Conservation (phyloP, 2,329 filamentous ascomycete species). For the Phyllosticta citribraziliensis region DNA sequence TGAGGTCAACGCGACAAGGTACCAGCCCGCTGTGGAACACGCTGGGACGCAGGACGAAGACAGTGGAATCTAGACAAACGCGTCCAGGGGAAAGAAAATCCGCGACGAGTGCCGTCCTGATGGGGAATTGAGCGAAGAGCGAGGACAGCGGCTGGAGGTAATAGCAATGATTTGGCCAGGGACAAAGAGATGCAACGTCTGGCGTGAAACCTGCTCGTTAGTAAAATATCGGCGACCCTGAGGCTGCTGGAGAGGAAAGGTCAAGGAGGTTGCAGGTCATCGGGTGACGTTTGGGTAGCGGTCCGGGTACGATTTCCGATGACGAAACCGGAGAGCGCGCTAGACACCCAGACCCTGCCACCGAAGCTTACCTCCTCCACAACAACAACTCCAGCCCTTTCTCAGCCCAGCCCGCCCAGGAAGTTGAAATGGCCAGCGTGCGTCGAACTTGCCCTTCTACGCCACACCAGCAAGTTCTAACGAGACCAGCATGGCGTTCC, state of each 20-base stretch:
- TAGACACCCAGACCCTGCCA: neutral
- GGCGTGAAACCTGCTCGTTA: neutral
- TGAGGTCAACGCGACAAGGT: neutral
- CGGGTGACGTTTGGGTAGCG: neutral
- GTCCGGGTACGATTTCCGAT: neutral
- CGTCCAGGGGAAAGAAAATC: neutral
- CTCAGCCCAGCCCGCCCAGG: neutral
- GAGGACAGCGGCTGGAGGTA: neutral
- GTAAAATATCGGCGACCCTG: neutral
- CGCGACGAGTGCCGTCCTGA: neutral
- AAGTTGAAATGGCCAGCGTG: conserved; percentile 31
- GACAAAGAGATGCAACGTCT: neutral
- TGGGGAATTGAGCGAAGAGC: neutral
- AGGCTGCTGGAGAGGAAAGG: neutral
- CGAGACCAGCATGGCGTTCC: conserved; percentile 67
- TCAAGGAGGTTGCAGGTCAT: neutral
- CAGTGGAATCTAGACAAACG: neutral
- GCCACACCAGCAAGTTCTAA: neutral
- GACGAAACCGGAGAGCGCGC: neutral
- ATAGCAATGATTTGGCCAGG: neutral
- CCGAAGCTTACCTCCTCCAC: neutral
- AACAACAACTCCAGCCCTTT: neutral
- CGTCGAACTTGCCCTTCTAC: conserved; percentile 15
- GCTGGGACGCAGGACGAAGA: neutral
- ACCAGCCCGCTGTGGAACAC: neutral